Conservation (phyloP, 2,329 filamentous ascomycete genomes). For the Colletotrichum destructivum region DNA sequence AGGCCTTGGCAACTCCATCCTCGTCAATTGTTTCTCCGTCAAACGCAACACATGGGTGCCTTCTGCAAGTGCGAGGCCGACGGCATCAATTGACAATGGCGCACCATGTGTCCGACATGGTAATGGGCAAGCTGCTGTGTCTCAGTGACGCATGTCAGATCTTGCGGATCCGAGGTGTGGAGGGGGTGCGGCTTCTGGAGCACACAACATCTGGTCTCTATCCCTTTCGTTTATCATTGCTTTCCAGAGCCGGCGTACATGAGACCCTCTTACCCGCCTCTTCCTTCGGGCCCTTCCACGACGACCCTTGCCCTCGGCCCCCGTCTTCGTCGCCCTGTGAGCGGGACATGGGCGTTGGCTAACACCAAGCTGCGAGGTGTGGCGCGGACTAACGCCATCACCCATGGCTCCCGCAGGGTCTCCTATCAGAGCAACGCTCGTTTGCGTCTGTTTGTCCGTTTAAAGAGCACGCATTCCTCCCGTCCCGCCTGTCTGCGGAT, state of each 20-base stretch:
- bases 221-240: slow-evolving; percentile 37
- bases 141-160: slow-evolving; percentile 28
- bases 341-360: slow-evolving; percentile 29
- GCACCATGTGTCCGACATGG: slow-evolving; percentile 1
- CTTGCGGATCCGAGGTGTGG: slow-evolving; percentile 19
- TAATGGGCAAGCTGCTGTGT: slow-evolving; percentile 29
- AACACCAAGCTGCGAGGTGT: slow-evolving; percentile 33
- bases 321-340: slow-evolving; percentile 10
- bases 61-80: not conserved
- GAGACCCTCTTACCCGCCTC: not conserved
- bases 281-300: not conserved
- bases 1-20: slow-evolving; percentile 14
- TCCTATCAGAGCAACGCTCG: slow-evolving; percentile 15
- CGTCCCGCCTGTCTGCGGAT: not conserved
- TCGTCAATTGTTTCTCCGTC: slow-evolving; percentile 1
- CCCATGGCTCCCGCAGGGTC: slow-evolving; percentile 31
- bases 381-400: slow-evolving; percentile 33
- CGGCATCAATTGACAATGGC: not conserved
- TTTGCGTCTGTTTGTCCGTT: slow-evolving; percentile 33
- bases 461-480: slow-evolving; percentile 28
- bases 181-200: not conserved
- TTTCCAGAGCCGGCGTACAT: slow-evolving; percentile 8
- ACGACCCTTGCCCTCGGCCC: not conserved
- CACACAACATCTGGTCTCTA: not conserved
- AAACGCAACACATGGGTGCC: slow-evolving; percentile 10